Evolutionary conservation across 192 early-diverging fungal genomes (phyloP), one percentile per base, ranked within the genome.

Genomic region (Diversispora eburnea): DNA sequence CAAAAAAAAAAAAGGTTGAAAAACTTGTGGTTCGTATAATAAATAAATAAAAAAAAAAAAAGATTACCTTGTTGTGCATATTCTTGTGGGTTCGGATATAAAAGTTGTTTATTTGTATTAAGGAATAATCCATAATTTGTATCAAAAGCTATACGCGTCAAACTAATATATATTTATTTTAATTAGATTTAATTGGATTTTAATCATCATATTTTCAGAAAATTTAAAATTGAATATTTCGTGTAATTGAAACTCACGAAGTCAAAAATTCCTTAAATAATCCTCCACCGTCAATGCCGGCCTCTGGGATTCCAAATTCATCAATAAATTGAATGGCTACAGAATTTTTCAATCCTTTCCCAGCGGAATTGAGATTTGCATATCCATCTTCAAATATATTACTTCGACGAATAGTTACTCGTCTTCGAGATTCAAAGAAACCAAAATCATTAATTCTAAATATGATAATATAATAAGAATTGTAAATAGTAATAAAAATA

Each of bases 261-360:
- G 92, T 97, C 48, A 99, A 80, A 73, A 99, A 99, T 80, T 99
- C 97, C 58, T 99, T 99, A 77, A 99, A 99, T 10, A 99, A 90
- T 47, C 97, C 96, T 42, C 95, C 95, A 60, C 97, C 97, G 77
- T 99, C 97, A 72, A 98, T 93, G 1, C 97, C 97, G 10, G 92
- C 93, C 75, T 99, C 97, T 10, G 77, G 78, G 43, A 95, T 79
- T 0, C 95, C 95, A 70, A 91, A 91, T 66, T 89, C 86, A 72
- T 92, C 91, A 22, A 95, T 85, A 84, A 99, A 97, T 5, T 85
- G 82, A 62, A 99, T 96, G 33, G 89, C 84, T 60, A 99, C 86
- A 8, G 89, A 87, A 45, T 83, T 82, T 79, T 94, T 95, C 54
- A 98, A 82, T 49, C 73, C 76, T 33, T 86, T 46, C 54, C 91